These are phyloP conservation scores for Agapanthus africanus DNA, from an alignment of 106 monocot species.

Conservation along the genomic window DNA sequence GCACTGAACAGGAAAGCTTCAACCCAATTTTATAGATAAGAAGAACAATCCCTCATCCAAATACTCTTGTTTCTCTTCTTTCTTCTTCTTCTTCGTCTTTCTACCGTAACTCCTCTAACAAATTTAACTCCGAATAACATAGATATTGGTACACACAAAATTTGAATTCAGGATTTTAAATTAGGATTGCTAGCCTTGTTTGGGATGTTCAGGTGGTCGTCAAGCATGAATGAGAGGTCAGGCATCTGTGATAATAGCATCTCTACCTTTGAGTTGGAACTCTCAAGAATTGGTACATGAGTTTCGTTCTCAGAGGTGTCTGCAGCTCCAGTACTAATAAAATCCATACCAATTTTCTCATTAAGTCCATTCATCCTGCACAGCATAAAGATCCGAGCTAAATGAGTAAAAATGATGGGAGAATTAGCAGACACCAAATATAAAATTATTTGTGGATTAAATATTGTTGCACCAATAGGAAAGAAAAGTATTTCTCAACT, in stretches of 20 bases:
- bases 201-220: background rate
- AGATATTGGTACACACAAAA: background rate
- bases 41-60: background rate
- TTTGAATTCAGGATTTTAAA: background rate
- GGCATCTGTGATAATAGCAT: background rate
- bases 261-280: background rate
- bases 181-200: background rate
- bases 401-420: background rate
- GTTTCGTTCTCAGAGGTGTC: background rate
- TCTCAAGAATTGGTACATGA: background rate
- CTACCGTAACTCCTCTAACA: too few species aligned
- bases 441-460: background rate
- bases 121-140: background rate
- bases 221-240: conserved; percentile 9
- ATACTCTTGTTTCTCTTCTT: background rate
- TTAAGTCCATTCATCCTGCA: background rate
- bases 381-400: background rate
- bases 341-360: background rate
- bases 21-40: background rate
- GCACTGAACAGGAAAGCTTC: background rate
- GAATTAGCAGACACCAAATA: background rate
- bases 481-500: too few species aligned
- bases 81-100: background rate
- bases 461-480: background rate
- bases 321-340: background rate